Conservation (phyloP, 495 filamentous ascomycete genomes). For the Eremomyces bilateralis region DNA sequence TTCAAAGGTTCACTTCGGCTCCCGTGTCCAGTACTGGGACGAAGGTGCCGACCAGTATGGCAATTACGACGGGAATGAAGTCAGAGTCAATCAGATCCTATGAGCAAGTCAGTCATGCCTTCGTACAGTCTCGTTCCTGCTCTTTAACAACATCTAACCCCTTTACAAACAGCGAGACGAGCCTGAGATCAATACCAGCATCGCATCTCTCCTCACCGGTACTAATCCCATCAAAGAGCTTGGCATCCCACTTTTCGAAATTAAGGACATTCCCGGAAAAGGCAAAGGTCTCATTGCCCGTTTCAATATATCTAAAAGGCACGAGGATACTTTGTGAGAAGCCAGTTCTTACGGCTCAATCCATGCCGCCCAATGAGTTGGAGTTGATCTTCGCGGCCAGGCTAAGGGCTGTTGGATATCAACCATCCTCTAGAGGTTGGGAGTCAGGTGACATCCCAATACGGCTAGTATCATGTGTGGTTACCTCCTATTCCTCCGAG, state of each 20-base stretch:
- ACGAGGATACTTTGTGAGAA: slow-evolving; percentile 22
- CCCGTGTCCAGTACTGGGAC: slow-evolving; percentile 5
- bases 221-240: slow-evolving; percentile 5
- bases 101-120: slow-evolving; percentile 6
- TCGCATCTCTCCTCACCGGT: slow-evolving; percentile 1
- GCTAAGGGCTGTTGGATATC: slow-evolving; percentile 15
- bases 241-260: slow-evolving; percentile 9
- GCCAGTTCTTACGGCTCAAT: slow-evolving; percentile 18
- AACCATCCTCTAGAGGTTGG: too few relatives aligned
- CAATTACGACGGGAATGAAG: slow-evolving; percentile 6
- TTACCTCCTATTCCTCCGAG: too few relatives aligned
- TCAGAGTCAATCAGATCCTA: slow-evolving; percentile 7
- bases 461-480: too few relatives aligned
- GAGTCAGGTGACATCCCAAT: too few relatives aligned
- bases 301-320: slow-evolving; percentile 18
- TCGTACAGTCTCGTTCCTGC: not conserved
- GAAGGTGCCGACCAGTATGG: slow-evolving; percentile 3
- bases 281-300: slow-evolving; percentile 20
- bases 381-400: slow-evolving; percentile 14
- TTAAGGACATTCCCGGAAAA: slow-evolving; percentile 16
- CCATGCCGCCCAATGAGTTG: slow-evolving; percentile 9
- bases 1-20: slow-evolving; percentile 3
- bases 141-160: not conserved
- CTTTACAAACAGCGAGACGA: slow-evolving; percentile 6
- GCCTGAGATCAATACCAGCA: slow-evolving; percentile 4